A percentile compares a stretch with the other conserved stretches of the same genome.
These are phyloP conservation scores for Saksenaea oblongispora DNA, from an alignment of 371 early-diverging fungal species.

Conservation along the genomic window DNA sequence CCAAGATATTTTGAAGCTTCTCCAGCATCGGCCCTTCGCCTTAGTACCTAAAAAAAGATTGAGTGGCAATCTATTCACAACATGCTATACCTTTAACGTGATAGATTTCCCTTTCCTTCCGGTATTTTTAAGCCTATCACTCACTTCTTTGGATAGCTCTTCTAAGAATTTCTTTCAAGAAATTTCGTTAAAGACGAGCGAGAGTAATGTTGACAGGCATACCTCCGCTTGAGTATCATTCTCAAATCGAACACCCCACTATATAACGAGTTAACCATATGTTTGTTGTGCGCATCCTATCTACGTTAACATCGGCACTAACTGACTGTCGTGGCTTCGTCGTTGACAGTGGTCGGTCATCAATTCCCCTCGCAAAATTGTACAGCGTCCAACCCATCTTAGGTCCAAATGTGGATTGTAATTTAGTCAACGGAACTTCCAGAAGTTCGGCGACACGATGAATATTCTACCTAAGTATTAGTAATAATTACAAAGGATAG, in stretches of 20 bases:
- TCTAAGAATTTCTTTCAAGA: conserved; percentile 43
- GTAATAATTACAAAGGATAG: not conserved
- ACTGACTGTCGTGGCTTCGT: conserved; percentile 74
- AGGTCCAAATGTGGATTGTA: conserved; percentile 69
- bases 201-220: not conserved
- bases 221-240: conserved; percentile 62
- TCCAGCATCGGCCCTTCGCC: conserved; percentile 46
- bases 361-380: conserved; percentile 74
- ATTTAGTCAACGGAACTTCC: conserved; percentile 23
- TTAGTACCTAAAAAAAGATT: conserved; percentile 35
- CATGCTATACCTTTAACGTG: conserved; percentile 53
- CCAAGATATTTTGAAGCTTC: conserved; percentile 66
- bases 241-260: conserved; percentile 89
- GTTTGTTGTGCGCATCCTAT: not conserved
- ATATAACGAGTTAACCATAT: not conserved
- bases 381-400: conserved; percentile 71
- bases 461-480: conserved; percentile 42
- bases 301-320: conserved; percentile 70
- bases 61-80: not conserved
- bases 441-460: conserved; percentile 57
- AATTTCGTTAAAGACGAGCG: not conserved
- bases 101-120: conserved; percentile 50
- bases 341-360: conserved; percentile 62
- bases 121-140: conserved; percentile 48
- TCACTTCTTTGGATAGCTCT: conserved; percentile 55